phyloP scores from a whole-genome alignment of 2,329 filamentous ascomycete species.

The Diaporthe vexans region DNA sequence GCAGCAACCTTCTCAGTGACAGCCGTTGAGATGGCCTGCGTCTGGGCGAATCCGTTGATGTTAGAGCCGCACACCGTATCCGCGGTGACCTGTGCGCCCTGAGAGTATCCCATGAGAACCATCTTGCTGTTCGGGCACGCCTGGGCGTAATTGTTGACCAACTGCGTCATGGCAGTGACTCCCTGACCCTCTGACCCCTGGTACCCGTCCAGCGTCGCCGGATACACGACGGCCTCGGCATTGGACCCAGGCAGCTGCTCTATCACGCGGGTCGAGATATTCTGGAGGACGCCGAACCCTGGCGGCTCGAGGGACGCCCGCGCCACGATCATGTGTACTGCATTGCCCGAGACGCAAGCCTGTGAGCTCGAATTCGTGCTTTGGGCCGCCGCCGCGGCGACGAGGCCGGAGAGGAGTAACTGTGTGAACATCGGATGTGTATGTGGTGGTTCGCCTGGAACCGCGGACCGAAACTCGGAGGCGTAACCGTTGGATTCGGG shows the following conservation, averaged over 20 bases:
- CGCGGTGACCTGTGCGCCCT: slow-evolving; percentile 47
- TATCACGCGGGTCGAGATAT: slow-evolving; percentile 45
- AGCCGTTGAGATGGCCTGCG: slow-evolving; percentile 36
- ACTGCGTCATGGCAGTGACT: slow-evolving; percentile 41
- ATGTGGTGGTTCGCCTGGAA: slow-evolving; percentile 8
- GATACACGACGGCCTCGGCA: slow-evolving; percentile 46
- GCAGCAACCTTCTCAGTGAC: slow-evolving; percentile 42
- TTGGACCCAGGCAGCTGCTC: slow-evolving; percentile 44
- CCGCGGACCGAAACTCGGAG: not conserved
- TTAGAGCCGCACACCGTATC: slow-evolving; percentile 45
- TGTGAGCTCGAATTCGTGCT: slow-evolving; percentile 21
- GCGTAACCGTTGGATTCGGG: not conserved
- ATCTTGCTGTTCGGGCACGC: slow-evolving; percentile 46
- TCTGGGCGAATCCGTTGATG: slow-evolving; percentile 38
- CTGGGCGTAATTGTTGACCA: slow-evolving; percentile 42
- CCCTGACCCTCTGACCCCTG: slow-evolving; percentile 42
- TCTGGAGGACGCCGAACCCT: slow-evolving; percentile 44
- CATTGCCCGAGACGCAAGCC: slow-evolving; percentile 42
- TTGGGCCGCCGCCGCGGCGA: slow-evolving; percentile 23
- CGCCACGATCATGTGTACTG: slow-evolving; percentile 47
- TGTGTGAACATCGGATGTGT: slow-evolving; percentile 6
- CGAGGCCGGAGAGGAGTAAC: slow-evolving; percentile 27
- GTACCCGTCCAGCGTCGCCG: slow-evolving; percentile 46
- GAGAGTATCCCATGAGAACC: slow-evolving; percentile 48
- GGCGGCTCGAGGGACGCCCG: slow-evolving; percentile 44